A percentile compares a stretch with the other conserved stretches of the same genome.
phyloP scores from a whole-genome alignment of 768 basidiomycete genomes.

The Lentinula guzmanii region DNA sequence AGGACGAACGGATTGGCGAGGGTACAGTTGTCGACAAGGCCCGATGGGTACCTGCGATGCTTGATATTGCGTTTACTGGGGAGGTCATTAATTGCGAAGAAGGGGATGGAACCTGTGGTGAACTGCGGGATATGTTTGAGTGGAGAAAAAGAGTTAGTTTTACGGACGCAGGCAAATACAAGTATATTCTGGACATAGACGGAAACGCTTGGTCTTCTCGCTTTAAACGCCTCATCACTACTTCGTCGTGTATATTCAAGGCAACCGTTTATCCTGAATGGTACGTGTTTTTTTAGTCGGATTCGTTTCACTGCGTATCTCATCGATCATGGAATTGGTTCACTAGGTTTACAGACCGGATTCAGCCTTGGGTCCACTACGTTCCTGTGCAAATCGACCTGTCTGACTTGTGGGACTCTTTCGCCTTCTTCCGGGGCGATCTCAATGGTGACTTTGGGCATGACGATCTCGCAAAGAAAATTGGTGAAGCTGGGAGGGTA shows the following conservation, averaged over 20 bases:
- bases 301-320: background rate
- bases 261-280: slow-evolving; percentile 72
- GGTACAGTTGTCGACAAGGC: slow-evolving; percentile 26
- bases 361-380: slow-evolving; percentile 71
- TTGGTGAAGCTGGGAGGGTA: slow-evolving; percentile 41
- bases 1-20: slow-evolving; percentile 21
- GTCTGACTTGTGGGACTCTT: slow-evolving; percentile 62
- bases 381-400: slow-evolving; percentile 63
- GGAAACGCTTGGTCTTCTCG: slow-evolving; percentile 69
- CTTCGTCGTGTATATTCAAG: slow-evolving; percentile 62
- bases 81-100: slow-evolving; percentile 33
- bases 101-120: slow-evolving; percentile 29
- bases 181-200: slow-evolving; percentile 58
- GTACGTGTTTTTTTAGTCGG: slow-evolving; percentile 23
- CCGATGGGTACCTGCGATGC: slow-evolving; percentile 44
- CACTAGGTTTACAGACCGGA: slow-evolving; percentile 47
- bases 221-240: slow-evolving; percentile 59
- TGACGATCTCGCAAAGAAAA: slow-evolving; percentile 49
- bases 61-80: slow-evolving; percentile 58
- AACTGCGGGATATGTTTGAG: slow-evolving; percentile 40
- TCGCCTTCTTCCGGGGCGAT: slow-evolving; percentile 69
- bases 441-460: slow-evolving; percentile 52
- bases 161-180: slow-evolving; percentile 49
- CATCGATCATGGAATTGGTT: background rate
- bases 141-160: slow-evolving; percentile 39